phyloP scores from a whole-genome alignment of 2,329 filamentous ascomycete species.

The Epichloe gansuensis region DNA sequence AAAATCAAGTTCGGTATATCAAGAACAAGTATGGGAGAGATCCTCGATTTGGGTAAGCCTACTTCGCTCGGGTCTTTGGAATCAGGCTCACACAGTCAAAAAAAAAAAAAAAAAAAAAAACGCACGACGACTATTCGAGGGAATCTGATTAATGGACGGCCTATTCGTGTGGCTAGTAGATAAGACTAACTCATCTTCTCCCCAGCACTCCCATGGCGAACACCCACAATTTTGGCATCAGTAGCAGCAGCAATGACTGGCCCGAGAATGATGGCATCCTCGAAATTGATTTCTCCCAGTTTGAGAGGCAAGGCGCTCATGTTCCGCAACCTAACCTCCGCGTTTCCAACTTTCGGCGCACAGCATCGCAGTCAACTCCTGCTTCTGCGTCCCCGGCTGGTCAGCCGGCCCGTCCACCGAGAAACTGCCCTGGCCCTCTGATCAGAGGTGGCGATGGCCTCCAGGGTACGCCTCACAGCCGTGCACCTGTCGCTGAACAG shows the following conservation, averaged over 20 bases:
- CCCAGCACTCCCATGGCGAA: constrained; percentile 4
- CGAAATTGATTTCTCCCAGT: constrained; percentile 1
- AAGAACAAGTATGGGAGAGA: constrained; percentile 30
- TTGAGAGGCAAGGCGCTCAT: background rate
- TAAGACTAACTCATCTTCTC: background rate
- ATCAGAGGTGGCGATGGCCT: too few species aligned
- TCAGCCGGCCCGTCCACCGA: background rate
- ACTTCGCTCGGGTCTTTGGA: background rate
- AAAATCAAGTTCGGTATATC: constrained; percentile 27
- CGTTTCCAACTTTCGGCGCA: background rate
- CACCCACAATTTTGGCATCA: background rate
- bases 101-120: background rate
- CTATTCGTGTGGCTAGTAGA: too few species aligned
- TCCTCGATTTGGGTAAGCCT: constrained; percentile 24
- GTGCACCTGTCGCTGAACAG: background rate
- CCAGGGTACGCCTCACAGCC: background rate
- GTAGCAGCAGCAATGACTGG: background rate
- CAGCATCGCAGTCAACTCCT: background rate
- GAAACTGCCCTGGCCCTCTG: background rate
- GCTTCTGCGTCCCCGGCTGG: too few species aligned
- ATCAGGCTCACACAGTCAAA: background rate
- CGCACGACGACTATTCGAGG: background rate
- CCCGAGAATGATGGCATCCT: constrained; percentile 1
- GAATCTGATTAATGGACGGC: too few species aligned
- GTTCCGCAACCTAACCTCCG: constrained; percentile 2